Base-by-base conservation (phyloP, 2,329 filamentous ascomycete species). In the Aspergillus neotritici region DNA sequence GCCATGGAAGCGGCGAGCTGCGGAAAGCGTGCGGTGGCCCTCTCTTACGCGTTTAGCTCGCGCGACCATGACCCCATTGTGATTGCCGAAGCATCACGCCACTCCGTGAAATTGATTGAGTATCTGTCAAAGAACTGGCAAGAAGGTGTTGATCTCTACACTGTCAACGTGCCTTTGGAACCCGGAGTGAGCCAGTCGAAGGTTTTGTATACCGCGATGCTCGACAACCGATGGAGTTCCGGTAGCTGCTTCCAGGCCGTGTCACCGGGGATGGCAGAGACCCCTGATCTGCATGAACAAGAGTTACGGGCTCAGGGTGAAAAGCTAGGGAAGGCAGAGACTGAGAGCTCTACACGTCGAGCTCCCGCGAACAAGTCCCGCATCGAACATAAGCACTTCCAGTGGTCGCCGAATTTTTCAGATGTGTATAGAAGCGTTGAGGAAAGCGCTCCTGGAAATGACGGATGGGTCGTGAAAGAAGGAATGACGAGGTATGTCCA, bases 341-440 rank as follows among this genome's bases (percentile, higher is more conserved):
- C 55, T 43, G 39, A 51, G 40, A 49, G 60, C 33, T 40, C 56
- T 40, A 46, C 4, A 25, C 21, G 29, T 49, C 36, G 17, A 47
- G 39, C 14, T 50, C 49, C 44, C 53, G 60, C 35, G 62, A 62
- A 52, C 52, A 56, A 63, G 55, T 31, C 68, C 32, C 70, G 76
- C 25, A 83, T 88, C 62, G 77, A 73, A 43, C 87, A 94, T 66
- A 87, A 86, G 64, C 86, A 94, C 67, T 97, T 96, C 74, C 94
- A 91, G 68, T 97, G 93, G 93, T 82, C 86, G 37, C 93, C 91
- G 2, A 80, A 80, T 50, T 93, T 97, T 66, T 76, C 79, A 29
- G 90, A 94, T 65, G 88, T 97, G 2, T 88, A 88, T 65, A 80
- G 85, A 61, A 90, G 86, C 53, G 89, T 96, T n/a, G 81, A 89